A percentile compares a stretch with the other conserved stretches of the same genome.
phyloP scores from a whole-genome alignment of 805 yeast species.

The Starmera amethionina region DNA sequence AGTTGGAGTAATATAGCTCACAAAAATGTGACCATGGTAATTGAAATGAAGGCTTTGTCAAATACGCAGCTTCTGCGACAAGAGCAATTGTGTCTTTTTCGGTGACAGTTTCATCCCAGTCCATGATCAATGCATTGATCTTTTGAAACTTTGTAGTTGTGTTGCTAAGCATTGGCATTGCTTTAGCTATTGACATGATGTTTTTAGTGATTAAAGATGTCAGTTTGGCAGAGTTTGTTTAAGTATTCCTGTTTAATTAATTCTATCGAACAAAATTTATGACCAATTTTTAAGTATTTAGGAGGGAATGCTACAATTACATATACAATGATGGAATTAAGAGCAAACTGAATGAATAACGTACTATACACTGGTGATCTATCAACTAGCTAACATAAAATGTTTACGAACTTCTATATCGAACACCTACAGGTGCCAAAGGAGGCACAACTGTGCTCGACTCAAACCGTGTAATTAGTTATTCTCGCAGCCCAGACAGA shows the following conservation, averaged over 20 bases:
- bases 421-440: constrained; percentile 16
- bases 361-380: too few species aligned
- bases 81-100: constrained; percentile 41
- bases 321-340: too few species aligned
- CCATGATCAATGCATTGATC: constrained; percentile 30
- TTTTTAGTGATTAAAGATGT: too few species aligned
- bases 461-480: constrained; percentile 22
- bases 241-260: too few species aligned
- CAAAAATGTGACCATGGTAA: constrained; percentile 35
- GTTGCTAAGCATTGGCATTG: too few species aligned
- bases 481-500: constrained; percentile 14
- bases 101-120: constrained; percentile 65
- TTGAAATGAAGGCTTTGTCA: constrained; percentile 23
- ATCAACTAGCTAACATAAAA: not conserved
- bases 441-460: constrained; percentile 15
- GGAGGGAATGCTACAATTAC: too few species aligned
- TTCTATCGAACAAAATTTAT: too few species aligned
- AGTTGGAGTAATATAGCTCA: constrained; percentile 30
- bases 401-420: constrained; percentile 24
- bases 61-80: constrained; percentile 40
- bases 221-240: too few species aligned
- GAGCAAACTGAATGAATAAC: too few species aligned
- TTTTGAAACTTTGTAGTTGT: not conserved
- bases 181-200: too few species aligned
- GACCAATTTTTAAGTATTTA: too few species aligned